These are phyloP conservation scores for Phaeodactylum tricornutum DNA, from an alignment of 108 stramenopile species.

Conservation along the genomic window DNA sequence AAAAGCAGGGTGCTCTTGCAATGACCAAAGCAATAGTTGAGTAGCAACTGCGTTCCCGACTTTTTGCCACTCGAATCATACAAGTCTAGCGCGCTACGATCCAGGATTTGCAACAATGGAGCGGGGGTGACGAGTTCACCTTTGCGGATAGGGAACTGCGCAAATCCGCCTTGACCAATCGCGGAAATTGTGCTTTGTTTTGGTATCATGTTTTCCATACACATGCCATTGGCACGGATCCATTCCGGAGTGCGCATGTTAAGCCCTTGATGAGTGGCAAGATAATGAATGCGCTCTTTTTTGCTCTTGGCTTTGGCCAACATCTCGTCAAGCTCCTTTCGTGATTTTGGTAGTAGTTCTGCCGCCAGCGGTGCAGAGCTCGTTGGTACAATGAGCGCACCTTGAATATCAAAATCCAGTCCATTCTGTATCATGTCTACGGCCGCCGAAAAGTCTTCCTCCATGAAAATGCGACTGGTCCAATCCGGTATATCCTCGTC, in stretches of 20 bases:
- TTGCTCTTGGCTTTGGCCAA: not conserved
- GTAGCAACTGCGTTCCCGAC: constrained; percentile 24
- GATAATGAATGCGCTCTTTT: not conserved
- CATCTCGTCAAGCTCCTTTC: not conserved
- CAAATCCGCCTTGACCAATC: constrained; percentile 29
- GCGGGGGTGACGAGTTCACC: constrained; percentile 25
- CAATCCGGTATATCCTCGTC: constrained; percentile 1
- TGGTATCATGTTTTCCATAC: constrained; percentile 28
- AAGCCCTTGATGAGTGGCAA: constrained; percentile 1
- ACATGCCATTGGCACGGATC: constrained; percentile 37
- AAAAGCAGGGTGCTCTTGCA: constrained; percentile 21
- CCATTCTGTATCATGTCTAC: not conserved
- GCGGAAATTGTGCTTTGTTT: constrained; percentile 13
- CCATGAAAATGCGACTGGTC: constrained; percentile 1
- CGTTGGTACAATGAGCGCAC: not conserved
- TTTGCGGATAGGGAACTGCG: constrained; percentile 19
- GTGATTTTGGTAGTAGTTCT: constrained; percentile 1
- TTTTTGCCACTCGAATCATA: not conserved
- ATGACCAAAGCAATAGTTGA: constrained; percentile 48
- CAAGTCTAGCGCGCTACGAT: constrained; percentile 11
- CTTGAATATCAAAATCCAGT: not conserved
- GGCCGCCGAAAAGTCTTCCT: constrained; percentile 7
- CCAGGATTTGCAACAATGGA: constrained; percentile 29
- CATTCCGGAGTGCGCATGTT: constrained; percentile 22
- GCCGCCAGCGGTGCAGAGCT: not conserved